Conservation (phyloP, 306 rosid species). For the Sphenostylis stenocarpa region DNA sequence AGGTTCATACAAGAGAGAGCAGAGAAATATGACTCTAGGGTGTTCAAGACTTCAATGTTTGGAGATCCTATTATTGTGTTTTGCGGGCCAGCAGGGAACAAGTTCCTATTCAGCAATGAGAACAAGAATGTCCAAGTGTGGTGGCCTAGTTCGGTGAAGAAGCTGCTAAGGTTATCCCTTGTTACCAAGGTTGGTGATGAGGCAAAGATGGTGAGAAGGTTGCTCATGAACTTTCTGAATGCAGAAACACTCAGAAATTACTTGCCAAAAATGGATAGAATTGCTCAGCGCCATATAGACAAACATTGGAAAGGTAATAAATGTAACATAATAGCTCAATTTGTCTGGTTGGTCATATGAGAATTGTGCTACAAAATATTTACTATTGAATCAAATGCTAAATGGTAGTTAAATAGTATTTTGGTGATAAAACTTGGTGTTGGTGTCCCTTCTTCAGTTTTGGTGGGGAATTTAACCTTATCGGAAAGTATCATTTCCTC, state of each 20-base stretch:
- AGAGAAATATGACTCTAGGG: slow-evolving; percentile 36
- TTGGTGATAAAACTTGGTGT: neutral
- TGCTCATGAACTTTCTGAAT: slow-evolving; percentile 44
- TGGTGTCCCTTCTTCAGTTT: neutral
- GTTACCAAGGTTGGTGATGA: slow-evolving; percentile 45
- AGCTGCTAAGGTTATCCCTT: slow-evolving; percentile 39
- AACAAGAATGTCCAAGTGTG: slow-evolving; percentile 52
- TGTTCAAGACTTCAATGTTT: slow-evolving; percentile 49
- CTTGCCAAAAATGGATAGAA: slow-evolving; percentile 44
- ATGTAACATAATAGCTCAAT: neutral
- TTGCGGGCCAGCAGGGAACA: slow-evolving; percentile 50
- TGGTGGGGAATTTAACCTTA: neutral
- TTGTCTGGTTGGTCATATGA: neutral
- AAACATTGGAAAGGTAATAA: slow-evolving; percentile 45
- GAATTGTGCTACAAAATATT: neutral
- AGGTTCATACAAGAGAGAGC: slow-evolving; percentile 40
- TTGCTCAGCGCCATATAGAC: slow-evolving; percentile 42
- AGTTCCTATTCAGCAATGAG: slow-evolving; percentile 48
- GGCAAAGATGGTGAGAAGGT: slow-evolving; percentile 39
- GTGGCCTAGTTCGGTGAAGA: slow-evolving; percentile 50
- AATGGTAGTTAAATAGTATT: neutral
- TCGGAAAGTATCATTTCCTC: neutral
- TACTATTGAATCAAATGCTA: neutral
- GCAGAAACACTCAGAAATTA: slow-evolving; percentile 47
- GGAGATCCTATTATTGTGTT: slow-evolving; percentile 36